Evolutionary conservation across 2,329 filamentous ascomycete genomes (phyloP).

Genomic region (Exophiala sp.): DNA sequence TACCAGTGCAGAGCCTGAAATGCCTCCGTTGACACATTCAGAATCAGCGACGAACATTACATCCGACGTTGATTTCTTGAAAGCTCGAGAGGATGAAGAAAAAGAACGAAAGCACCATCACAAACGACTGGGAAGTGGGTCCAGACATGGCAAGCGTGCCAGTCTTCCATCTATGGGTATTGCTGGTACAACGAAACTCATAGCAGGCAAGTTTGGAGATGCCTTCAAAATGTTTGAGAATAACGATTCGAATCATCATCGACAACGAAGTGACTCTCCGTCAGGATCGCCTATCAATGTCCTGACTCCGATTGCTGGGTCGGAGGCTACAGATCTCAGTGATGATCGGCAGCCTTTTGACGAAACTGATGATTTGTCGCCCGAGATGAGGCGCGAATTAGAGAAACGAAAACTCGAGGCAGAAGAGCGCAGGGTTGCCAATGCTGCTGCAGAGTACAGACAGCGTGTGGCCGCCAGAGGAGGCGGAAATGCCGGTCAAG

Average conservation of each 20-base stretch:
- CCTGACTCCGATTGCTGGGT: conserved; percentile 70
- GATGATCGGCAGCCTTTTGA: conserved; percentile 64
- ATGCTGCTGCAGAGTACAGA: conserved; percentile 83
- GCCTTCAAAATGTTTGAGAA: conserved; percentile 89
- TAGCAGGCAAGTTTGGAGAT: conserved; percentile 87
- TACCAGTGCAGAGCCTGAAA: conserved; percentile 21
- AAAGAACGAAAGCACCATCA: conserved; percentile 57
- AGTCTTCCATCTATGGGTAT: conserved; percentile 68
- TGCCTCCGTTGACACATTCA: conserved; percentile 31
- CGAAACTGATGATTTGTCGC: conserved; percentile 69
- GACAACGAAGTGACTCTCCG: conserved; percentile 44
- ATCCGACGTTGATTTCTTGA: conserved; percentile 79
- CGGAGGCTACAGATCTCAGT: conserved; percentile 66
- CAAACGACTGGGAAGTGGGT: conserved; percentile 54
- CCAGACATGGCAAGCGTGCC: conserved; percentile 62
- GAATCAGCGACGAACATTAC: conserved; percentile 64
- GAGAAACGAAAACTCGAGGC: conserved; percentile 77
- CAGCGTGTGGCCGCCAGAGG: conserved; percentile 65
- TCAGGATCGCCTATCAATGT: conserved; percentile 41
- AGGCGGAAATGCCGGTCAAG: conserved; percentile 44
- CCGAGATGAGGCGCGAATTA: conserved; percentile 84
- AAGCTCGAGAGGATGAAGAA: conserved; percentile 66
- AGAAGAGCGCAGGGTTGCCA: conserved; percentile 86
- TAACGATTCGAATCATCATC: conserved; percentile 38
- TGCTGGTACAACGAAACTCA: conserved; percentile 72